Conservation (phyloP, 1,284 basidiomycete species). For the Agroathelia rolfsii region DNA sequence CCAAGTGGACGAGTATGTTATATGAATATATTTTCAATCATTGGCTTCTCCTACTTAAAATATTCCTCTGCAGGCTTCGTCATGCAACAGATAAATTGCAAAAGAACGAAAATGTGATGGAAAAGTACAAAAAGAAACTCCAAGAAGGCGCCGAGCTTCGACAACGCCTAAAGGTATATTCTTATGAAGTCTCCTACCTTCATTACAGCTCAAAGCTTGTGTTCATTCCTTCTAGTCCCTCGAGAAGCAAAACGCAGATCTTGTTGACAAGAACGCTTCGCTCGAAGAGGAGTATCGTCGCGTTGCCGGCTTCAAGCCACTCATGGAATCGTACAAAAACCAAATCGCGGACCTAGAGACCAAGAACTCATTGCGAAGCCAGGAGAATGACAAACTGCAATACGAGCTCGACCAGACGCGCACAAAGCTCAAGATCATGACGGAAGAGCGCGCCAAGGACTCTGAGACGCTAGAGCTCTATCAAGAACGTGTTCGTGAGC, state of each 20-base stretch:
- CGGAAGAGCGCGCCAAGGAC: conserved; percentile 68
- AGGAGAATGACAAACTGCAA: conserved; percentile 63
- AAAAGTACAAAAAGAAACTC: conserved; percentile 98
- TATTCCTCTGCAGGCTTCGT: conserved; percentile 47
- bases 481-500: conserved; percentile 85
- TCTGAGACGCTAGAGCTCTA: conserved; percentile 82
- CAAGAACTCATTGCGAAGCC: conserved; percentile 52
- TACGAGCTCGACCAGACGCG: conserved; percentile 73
- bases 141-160: conserved; percentile 88
- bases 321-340: conserved; percentile 88
- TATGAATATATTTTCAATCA: conserved; percentile 1
- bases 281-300: conserved; percentile 88
- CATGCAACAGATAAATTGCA: conserved; percentile 86
- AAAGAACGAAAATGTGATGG: conserved; percentile 95
- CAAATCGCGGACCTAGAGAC: conserved; percentile 79
- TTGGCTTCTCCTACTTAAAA: conserved; percentile 1
- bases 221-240: conserved; percentile 42
- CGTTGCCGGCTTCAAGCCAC: conserved; percentile 76
- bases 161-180: conserved; percentile 69
- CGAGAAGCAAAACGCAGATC: conserved; percentile 86
- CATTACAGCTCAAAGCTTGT: conserved; percentile 3
- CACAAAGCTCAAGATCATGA: conserved; percentile 57
- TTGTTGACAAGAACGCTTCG: conserved; percentile 85
- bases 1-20: conserved; percentile 82
- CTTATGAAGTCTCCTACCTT: neutral